Base-by-base conservation (phyloP, 768 basidiomycete genomes). In the Epithele typhae region DNA sequence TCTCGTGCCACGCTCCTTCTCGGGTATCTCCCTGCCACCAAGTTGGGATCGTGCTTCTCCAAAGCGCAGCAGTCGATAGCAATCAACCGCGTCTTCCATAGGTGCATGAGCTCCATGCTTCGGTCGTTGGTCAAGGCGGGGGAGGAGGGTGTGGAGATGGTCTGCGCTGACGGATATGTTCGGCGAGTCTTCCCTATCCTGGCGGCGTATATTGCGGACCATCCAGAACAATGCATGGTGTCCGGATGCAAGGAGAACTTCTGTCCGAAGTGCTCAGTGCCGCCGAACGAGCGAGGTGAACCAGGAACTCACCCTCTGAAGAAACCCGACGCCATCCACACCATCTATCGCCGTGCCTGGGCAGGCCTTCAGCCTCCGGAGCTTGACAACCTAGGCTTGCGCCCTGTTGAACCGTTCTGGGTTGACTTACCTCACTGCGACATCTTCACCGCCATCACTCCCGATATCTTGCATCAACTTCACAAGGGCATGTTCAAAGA, bases 401-500 rank as follows among this genome's bases (percentile, higher is more conserved):
- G 52, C 5, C 32, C 52, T 9, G 36, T 46, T 23, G 45, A 59
- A n/a, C 74, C 71, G 11, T 75, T 74, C 52, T 75, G 72, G 73
- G 37, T 45, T 1, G 50, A 68, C 34, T 53, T 75, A 14, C 73
- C 69, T 0, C 64, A 62, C 47, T 35, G 25, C 24, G 48, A 77
- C 51, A 74, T 76, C 21, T 72, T 68, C 51, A 1, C 32, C 0
- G 59, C 45, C 24, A 51, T 75, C 35, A 70, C 66, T n/a, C 63
- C 66, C 15, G 57, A 73, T 58, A 18, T 74, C 14, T 66, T 75
- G 19, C 74, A 78, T 45, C 71, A 75, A 46, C 61, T 76, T 0
- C 65, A 76, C 56, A 69, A 76, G 51, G 73, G 74, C 0, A 46
- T 73, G 3, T 71, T 75, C 59, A 70, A 71, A 27, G 68, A 74